Percentiles rank a stretch among this genome's conserved stretches.
phyloP scores from a whole-genome alignment of 1,139 yeast species.

The Pichiaceae sp. region DNA sequence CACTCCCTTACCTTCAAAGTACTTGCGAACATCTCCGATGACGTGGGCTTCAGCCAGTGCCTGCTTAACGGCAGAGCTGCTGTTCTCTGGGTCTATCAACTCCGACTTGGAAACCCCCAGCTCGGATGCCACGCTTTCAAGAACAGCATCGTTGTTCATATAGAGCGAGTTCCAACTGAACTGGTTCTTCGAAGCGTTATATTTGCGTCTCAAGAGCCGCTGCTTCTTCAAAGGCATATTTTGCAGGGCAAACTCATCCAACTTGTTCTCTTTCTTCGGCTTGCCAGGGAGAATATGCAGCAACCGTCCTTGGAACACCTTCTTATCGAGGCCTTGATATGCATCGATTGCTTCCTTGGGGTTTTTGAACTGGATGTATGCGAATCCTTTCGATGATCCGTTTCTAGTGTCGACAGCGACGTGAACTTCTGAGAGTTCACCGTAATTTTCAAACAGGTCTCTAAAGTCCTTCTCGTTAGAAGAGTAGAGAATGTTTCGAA shows the following conservation, averaged over 20 bases:
- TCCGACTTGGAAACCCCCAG: slow-evolving; percentile 80
- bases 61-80: slow-evolving; percentile 91
- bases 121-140: slow-evolving; percentile 80
- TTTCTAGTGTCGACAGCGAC: slow-evolving; percentile 86
- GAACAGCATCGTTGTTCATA: slow-evolving; percentile 85
- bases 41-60: slow-evolving; percentile 97
- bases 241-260: slow-evolving; percentile 85
- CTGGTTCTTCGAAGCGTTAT: slow-evolving; percentile 75
- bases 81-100: slow-evolving; percentile 77
- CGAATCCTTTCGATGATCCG: slow-evolving; percentile 89
- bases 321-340: slow-evolving; percentile 66
- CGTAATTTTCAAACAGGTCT: slow-evolving; percentile 47
- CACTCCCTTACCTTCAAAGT: slow-evolving; percentile 77
- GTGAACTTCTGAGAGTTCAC: slow-evolving; percentile 71
- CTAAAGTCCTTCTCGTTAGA: slow-evolving; percentile 76
- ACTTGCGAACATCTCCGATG: slow-evolving; percentile 81
- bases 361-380: slow-evolving; percentile 64
- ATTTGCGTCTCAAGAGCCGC: slow-evolving; percentile 72
- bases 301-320: slow-evolving; percentile 89
- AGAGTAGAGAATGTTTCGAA: slow-evolving; percentile 77
- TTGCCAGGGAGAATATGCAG: slow-evolving; percentile 85
- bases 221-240: slow-evolving; percentile 91
- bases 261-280: slow-evolving; percentile 61
- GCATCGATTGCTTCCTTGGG: slow-evolving; percentile 72
- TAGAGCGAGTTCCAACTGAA: slow-evolving; percentile 94